Evolutionary conservation across 1,284 basidiomycete genomes (phyloP).

Genomic region (Cutaneotrichosporon cavernicola): DNA sequence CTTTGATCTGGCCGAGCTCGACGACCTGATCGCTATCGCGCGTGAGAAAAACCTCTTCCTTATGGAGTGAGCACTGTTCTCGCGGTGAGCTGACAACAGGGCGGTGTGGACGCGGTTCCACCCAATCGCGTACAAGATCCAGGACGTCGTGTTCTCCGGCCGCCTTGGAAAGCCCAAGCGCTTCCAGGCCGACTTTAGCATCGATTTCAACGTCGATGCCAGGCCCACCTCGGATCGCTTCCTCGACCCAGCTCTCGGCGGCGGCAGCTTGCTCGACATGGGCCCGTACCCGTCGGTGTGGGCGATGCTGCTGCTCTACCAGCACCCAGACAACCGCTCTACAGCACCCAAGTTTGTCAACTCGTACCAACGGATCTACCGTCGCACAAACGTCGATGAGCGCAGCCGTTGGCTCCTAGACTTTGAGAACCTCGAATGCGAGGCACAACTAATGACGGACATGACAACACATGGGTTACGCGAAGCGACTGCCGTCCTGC

Average conservation of each 20-base stretch:
- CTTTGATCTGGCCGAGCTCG: slow-evolving; percentile 54
- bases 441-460: slow-evolving; percentile 35
- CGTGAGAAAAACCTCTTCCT: slow-evolving; percentile 74
- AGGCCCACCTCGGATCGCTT: slow-evolving; percentile 62
- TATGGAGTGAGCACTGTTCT: slow-evolving; percentile 76
- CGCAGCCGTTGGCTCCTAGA: slow-evolving; percentile 72
- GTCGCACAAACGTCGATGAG: slow-evolving; percentile 72
- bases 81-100: slow-evolving; percentile 48
- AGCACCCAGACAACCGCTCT: slow-evolving; percentile 64
- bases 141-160: slow-evolving; percentile 44
- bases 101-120: slow-evolving; percentile 53
- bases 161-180: slow-evolving; percentile 48
- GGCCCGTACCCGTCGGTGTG: slow-evolving; percentile 82
- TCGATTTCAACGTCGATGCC: slow-evolving; percentile 63
- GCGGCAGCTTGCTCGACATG: slow-evolving; percentile 79
- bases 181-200: slow-evolving; percentile 66
- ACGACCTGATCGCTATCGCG: slow-evolving; percentile 67
- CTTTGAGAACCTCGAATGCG: slow-evolving; percentile 57
- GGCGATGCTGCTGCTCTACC: slow-evolving; percentile 75
- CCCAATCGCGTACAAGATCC: slow-evolving; percentile 47
- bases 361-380: slow-evolving; percentile 55
- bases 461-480: slow-evolving; percentile 15
- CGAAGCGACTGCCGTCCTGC: slow-evolving; percentile 22
- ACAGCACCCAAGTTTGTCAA: slow-evolving; percentile 60
- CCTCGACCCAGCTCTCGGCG: slow-evolving; percentile 72